Conservation (phyloP, 169 alveolate species). For the Hepatocystis sp. region DNA sequence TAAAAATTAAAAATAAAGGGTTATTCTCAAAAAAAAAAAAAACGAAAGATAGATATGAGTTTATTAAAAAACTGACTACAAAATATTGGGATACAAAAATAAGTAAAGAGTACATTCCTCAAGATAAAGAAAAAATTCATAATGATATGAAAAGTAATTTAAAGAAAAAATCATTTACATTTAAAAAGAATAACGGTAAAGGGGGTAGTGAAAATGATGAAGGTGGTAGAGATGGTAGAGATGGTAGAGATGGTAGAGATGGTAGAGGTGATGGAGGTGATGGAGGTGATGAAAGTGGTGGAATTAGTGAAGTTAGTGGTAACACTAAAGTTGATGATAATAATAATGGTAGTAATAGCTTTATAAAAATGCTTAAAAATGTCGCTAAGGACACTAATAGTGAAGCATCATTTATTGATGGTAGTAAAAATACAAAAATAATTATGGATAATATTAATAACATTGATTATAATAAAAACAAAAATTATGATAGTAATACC, state of each 20-base stretch:
- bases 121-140: slow-evolving; percentile 12
- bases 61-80: not conserved
- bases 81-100: slow-evolving; percentile 6
- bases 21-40: slow-evolving; percentile 16
- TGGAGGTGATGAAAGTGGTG: no score
- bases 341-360: no score
- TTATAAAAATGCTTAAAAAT: no score
- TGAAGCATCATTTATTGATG: no score
- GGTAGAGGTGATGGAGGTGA: no score
- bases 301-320: no score
- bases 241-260: not conserved
- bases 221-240: not conserved
- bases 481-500: no score
- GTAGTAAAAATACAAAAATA: no score
- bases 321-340: no score
- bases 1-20: slow-evolving; percentile 39
- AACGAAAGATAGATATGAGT: not conserved
- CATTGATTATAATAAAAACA: no score
- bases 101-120: slow-evolving; percentile 44
- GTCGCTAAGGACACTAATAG: no score
- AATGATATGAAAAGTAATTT: slow-evolving; percentile 32
- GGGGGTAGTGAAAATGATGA: not conserved
- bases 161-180: slow-evolving; percentile 28
- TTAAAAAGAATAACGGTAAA: not conserved
- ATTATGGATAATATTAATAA: no score